Conservation (phyloP, 148 eudicot genomes). For the Persicaria maculosa region DNA sequence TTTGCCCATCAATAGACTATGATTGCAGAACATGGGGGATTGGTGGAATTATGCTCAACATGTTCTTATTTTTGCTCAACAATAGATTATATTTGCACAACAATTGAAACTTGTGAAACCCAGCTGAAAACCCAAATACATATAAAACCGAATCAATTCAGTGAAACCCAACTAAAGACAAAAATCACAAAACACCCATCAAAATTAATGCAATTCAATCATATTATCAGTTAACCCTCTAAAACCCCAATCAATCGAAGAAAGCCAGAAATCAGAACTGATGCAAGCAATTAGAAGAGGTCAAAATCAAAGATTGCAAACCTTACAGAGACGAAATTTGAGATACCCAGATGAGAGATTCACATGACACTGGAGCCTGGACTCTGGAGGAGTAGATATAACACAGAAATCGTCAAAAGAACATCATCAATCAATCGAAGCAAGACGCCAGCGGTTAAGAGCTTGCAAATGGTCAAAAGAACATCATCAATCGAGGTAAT, state of each 20-base stretch:
- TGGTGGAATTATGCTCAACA: too few species aligned
- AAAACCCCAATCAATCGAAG: too few species aligned
- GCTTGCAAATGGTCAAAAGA: constrained; percentile 48
- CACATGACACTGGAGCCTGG: neutral
- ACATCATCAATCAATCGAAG: constrained; percentile 15
- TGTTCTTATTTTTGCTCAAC: too few species aligned
- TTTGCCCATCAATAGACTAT: too few species aligned
- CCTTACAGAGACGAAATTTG: neutral
- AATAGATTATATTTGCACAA: too few species aligned
- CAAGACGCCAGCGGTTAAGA: constrained; percentile 97
- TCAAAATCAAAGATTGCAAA: neutral
- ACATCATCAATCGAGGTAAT: constrained; percentile 8
- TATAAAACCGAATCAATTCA: neutral
- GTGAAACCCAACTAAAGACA: neutral
- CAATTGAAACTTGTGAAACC: too few species aligned
- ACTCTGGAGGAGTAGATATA: neutral
- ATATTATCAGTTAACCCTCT: too few species aligned
- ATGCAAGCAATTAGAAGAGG: neutral
- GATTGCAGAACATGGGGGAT: too few species aligned
- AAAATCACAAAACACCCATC: too few species aligned
- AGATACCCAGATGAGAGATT: constrained; percentile 5
- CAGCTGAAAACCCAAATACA: neutral
- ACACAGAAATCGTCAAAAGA: neutral
- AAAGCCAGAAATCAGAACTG: neutral
- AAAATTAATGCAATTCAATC: too few species aligned